Evolutionary conservation across 2,329 filamentous ascomycete species (phyloP).

Genomic region (Xylaria sp.): DNA sequence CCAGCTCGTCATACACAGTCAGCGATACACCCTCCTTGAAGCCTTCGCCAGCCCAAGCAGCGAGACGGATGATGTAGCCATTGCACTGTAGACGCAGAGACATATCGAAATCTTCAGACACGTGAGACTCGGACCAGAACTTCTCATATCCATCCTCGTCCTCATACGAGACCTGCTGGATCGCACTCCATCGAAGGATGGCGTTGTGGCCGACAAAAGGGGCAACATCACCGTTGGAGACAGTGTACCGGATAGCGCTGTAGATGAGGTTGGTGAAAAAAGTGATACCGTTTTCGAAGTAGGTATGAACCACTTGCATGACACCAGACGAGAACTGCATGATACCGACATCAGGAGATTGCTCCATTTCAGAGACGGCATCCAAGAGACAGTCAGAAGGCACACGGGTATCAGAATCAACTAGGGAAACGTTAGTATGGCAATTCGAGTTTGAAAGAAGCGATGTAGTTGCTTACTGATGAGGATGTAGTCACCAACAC

Average conservation of each 20-base stretch:
- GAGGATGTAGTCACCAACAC: conserved; percentile 72
- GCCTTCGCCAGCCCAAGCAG: conserved; percentile 73
- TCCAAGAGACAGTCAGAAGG: conserved; percentile 75
- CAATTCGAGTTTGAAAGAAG: not conserved
- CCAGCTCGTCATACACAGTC: conserved; percentile 78
- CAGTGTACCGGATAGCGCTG: conserved; percentile 75
- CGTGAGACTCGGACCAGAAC: conserved; percentile 80
- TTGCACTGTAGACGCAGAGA: conserved; percentile 75
- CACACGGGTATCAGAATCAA: conserved; percentile 77
- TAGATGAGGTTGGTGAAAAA: conserved; percentile 86
- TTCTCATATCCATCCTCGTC: conserved; percentile 70
- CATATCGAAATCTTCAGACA: conserved; percentile 84
- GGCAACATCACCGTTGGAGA: conserved; percentile 76
- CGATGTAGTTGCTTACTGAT: conserved; percentile 55
- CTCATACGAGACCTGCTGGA: conserved; percentile 67
- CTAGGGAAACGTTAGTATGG: conserved; percentile 41
- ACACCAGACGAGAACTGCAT: conserved; percentile 79
- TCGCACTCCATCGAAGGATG: conserved; percentile 75
- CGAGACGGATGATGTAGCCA: conserved; percentile 76
- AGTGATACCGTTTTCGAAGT: conserved; percentile 77
- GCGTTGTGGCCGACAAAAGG: conserved; percentile 85
- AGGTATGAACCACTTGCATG: conserved; percentile 78
- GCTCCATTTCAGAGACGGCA: conserved; percentile 77
- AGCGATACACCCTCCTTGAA: conserved; percentile 81
- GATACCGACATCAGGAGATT: conserved; percentile 75